Percentiles rank a stretch among this genome's conserved stretches.
These are phyloP conservation scores for Talaromyces sp. DNA, from an alignment of 2,329 filamentous ascomycete species.

Conservation along the genomic window DNA sequence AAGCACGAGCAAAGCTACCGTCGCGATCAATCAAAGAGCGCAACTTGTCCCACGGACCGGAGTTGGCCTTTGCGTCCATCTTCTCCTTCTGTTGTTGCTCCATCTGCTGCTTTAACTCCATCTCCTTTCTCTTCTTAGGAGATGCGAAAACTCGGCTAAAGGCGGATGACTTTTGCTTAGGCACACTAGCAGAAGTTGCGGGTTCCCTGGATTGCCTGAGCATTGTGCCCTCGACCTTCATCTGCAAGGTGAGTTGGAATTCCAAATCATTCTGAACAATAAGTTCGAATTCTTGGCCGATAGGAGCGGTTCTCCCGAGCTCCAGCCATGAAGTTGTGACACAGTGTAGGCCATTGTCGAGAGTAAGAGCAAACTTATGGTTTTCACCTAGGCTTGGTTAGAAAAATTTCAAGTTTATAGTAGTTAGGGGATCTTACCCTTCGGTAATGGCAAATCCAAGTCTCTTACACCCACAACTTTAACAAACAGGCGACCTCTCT, in stretches of 20 bases:
- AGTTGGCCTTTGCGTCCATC: constrained; percentile 51
- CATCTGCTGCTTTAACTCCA: constrained; percentile 76
- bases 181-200: constrained; percentile 46
- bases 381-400: constrained; percentile 62
- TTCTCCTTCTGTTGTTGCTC: constrained; percentile 73
- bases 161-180: constrained; percentile 75
- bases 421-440: constrained; percentile 57
- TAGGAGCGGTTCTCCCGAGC: constrained; percentile 83
- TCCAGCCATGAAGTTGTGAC: constrained; percentile 96
- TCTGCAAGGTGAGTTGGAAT: constrained; percentile 94
- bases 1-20: constrained; percentile 89
- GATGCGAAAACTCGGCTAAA: constrained; percentile 92
- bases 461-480: constrained; percentile 99
- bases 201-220: constrained; percentile 42
- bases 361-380: constrained; percentile 88
- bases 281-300: constrained; percentile 96
- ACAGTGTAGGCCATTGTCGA: constrained; percentile 98
- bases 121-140: constrained; percentile 93
- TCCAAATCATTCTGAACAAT: constrained; percentile 97
- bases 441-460: constrained; percentile 82
- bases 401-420: background rate
- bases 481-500: constrained; percentile 88
- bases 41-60: constrained; percentile 69
- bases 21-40: constrained; percentile 83
- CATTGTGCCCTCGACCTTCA: constrained; percentile 81